phyloP scores from a whole-genome alignment of 192 early-diverging fungal genomes.

The Backusella sp. region DNA sequence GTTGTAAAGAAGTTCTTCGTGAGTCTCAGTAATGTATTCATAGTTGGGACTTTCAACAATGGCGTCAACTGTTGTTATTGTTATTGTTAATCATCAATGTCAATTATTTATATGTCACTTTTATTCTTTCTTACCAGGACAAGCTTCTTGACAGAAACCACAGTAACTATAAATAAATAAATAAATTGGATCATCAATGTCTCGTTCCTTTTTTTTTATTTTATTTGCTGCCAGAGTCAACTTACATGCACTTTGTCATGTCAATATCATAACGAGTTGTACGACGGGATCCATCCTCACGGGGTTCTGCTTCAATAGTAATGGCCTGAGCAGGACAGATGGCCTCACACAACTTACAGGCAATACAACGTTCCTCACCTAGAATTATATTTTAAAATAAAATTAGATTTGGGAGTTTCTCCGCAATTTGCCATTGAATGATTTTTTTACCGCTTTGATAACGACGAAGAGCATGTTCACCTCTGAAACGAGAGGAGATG shows the following conservation, averaged over 20 bases:
- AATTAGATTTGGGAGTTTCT: background rate
- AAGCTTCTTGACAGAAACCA: slow-evolving; percentile 85
- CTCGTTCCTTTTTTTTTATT: background rate
- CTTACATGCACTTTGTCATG: slow-evolving; percentile 93
- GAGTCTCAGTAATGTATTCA: slow-evolving; percentile 95
- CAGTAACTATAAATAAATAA: slow-evolving; percentile 67
- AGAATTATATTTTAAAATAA: slow-evolving; percentile 4
- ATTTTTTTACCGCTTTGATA: slow-evolving; percentile 80
- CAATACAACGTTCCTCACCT: slow-evolving; percentile 98
- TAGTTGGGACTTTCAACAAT: slow-evolving; percentile 98
- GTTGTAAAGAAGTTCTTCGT: slow-evolving; percentile 97
- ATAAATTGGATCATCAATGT: too few relatives aligned
- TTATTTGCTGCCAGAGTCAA: background rate
- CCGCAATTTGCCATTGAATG: background rate
- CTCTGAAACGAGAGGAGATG: slow-evolving; percentile 89
- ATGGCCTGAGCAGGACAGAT: slow-evolving; percentile 98
- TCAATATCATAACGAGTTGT: slow-evolving; percentile 99
- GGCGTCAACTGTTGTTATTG: slow-evolving; percentile 70
- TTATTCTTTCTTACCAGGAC: slow-evolving; percentile 30
- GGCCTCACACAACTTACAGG: slow-evolving; percentile 97
- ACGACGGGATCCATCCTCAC: slow-evolving; percentile 90
- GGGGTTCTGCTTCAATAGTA: slow-evolving; percentile 95
- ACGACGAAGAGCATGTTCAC: slow-evolving; percentile 93
- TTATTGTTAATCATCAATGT: background rate
- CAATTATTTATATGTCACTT: background rate